Evolutionary conservation across 2,329 filamentous ascomycete species (phyloP).

Genomic region (Coniosporium tulheliwenetii): DNA sequence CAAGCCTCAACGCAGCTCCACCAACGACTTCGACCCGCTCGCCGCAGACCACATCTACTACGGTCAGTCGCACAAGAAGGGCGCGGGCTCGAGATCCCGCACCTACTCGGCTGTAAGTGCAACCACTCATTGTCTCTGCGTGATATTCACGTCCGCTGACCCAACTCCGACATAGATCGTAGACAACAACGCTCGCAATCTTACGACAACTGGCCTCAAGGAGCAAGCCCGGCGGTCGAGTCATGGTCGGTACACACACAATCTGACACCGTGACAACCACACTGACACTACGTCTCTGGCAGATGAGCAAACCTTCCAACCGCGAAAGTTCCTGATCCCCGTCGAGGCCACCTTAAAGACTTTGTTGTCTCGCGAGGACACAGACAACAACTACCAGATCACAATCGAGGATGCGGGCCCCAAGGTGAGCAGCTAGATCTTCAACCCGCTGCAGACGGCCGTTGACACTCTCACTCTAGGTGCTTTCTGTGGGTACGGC

Average conservation of each 20-base stretch:
- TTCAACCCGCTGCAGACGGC: background rate
- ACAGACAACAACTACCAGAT: constrained; percentile 93
- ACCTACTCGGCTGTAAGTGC: constrained; percentile 40
- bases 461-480: constrained; percentile 27
- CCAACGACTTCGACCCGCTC: constrained; percentile 36
- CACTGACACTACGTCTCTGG: constrained; percentile 3
- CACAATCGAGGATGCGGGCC: constrained; percentile 88
- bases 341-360: constrained; percentile 69
- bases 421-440: constrained; percentile 46
- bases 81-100: constrained; percentile 29
- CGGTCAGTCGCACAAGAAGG: constrained; percentile 33
- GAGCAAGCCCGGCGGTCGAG: constrained; percentile 12
- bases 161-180: background rate
- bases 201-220: constrained; percentile 4
- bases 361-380: constrained; percentile 71
- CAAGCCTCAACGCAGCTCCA: constrained; percentile 15
- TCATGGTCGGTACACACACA: constrained; percentile 10
- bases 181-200: constrained; percentile 4
- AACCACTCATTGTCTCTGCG: background rate
- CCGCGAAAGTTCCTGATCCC: constrained; percentile 74
- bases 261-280: background rate
- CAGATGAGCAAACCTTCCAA: constrained; percentile 57
- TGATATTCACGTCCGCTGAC: background rate
- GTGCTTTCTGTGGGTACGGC: constrained; percentile 73
- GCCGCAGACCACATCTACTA: constrained; percentile 45